Evolutionary conservation across 768 basidiomycete species (phyloP).

Genomic region (Symmetrospora coprosmae): DNA sequence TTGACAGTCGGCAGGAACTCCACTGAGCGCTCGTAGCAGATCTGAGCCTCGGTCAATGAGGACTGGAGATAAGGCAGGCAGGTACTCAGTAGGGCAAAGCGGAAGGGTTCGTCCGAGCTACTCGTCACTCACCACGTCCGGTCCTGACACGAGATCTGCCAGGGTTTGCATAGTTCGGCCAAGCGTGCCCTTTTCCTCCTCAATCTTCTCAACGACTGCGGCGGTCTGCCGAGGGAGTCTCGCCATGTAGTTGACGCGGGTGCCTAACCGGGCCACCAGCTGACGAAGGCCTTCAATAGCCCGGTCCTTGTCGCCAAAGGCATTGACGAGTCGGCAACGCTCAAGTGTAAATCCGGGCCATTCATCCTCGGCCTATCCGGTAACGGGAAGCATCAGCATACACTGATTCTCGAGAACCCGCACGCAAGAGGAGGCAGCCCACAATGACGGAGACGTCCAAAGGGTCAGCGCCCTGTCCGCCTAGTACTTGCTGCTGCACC

Average conservation of each 20-base stretch:
- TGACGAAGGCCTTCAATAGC: slow-evolving; percentile 2
- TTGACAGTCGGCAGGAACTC: not conserved
- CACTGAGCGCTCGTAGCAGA: slow-evolving; percentile 1
- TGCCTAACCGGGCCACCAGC: not conserved
- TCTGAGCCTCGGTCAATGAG: slow-evolving; percentile 9
- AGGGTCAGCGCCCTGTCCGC: not conserved
- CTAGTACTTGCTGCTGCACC: not conserved
- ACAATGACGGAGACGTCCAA: not conserved
- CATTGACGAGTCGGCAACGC: not conserved
- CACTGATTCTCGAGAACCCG: not conserved
- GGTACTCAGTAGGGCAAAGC: not conserved
- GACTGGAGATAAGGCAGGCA: not conserved
- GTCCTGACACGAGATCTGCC: not conserved
- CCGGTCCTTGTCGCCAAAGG: not conserved
- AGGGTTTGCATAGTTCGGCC: not conserved
- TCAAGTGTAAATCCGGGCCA: slow-evolving; percentile 19
- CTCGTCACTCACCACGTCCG: not conserved
- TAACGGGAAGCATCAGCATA: too few species aligned
- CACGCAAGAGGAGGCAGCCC: not conserved
- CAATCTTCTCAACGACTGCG: not conserved
- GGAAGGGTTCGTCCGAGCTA: not conserved
- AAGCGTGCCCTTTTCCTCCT: not conserved
- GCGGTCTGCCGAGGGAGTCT: not conserved
- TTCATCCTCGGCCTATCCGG: slow-evolving; percentile 3
- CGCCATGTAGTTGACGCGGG: not conserved